Evolutionary conservation across 768 basidiomycete species (phyloP).

Genomic region (Mycena capillaripes): DNA sequence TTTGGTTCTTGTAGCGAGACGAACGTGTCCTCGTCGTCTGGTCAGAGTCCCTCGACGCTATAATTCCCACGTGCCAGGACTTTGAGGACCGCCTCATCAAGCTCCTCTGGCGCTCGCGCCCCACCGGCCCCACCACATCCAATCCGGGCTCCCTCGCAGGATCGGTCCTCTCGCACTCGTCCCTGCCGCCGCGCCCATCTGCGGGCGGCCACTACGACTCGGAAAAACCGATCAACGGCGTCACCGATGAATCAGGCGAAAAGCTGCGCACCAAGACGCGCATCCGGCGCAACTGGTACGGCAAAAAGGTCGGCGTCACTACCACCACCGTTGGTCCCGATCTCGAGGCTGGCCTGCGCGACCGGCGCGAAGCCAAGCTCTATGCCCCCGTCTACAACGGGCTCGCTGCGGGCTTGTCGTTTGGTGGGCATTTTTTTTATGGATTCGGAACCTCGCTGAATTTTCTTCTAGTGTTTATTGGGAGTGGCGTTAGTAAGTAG

Average conservation of each 20-base stretch:
- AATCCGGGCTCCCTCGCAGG: constrained; percentile 40
- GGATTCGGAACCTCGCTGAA: constrained; percentile 47
- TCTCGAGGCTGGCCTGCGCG: constrained; percentile 41
- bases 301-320: constrained; percentile 61
- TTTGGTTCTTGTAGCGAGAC: constrained; percentile 69
- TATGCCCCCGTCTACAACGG: constrained; percentile 83
- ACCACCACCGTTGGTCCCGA: constrained; percentile 45
- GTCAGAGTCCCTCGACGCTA: constrained; percentile 84
- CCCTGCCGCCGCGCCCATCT: constrained; percentile 34
- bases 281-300: constrained; percentile 72
- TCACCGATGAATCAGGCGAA: background rate
- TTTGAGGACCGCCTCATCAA: constrained; percentile 86
- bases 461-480: constrained; percentile 68
- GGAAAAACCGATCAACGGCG: constrained; percentile 40
- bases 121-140: constrained; percentile 49
- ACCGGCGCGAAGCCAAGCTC: constrained; percentile 52
- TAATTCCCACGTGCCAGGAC: constrained; percentile 80
- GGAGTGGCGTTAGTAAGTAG: constrained; percentile 69
- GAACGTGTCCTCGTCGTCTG: constrained; percentile 89
- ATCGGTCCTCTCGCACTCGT: constrained; percentile 44
- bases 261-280: constrained; percentile 40
- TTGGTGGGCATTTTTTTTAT: constrained; percentile 59
- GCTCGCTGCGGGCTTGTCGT: constrained; percentile 65
- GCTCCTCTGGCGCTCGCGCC: constrained; percentile 78
- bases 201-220: constrained; percentile 43